A percentile compares a stretch with the other conserved stretches of the same genome.
Evolutionary conservation across 345 rosid species (phyloP).

Genomic region (Salix exigua): DNA sequence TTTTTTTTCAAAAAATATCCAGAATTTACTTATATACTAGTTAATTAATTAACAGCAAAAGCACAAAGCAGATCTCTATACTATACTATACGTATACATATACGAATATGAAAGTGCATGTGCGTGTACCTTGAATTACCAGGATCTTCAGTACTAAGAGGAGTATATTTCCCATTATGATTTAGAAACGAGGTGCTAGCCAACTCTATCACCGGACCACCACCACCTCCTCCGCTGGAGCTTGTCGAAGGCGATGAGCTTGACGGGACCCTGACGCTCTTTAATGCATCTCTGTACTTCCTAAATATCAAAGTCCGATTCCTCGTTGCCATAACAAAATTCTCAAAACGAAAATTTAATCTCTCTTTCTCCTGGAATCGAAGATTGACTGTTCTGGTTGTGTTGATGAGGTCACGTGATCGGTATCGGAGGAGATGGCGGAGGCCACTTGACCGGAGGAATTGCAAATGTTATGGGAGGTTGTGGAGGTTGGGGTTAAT

Average conservation of each 20-base stretch:
- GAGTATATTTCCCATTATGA: slow-evolving; percentile 63
- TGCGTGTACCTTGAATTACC: slow-evolving; percentile 61
- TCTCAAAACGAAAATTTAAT: background rate
- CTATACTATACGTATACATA: background rate
- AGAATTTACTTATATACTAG: background rate
- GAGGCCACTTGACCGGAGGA: background rate
- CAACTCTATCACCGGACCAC: slow-evolving; percentile 90
- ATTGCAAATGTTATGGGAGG: background rate
- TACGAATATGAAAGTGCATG: background rate
- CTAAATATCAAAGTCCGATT: slow-evolving; percentile 64
- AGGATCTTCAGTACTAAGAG: slow-evolving; percentile 87
- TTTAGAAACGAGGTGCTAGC: slow-evolving; percentile 74
- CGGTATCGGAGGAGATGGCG: background rate
- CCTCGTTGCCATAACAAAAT: slow-evolving; percentile 69
- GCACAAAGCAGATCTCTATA: background rate
- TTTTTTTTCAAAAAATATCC: too few species aligned
- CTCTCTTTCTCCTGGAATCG: background rate
- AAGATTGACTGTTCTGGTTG: background rate
- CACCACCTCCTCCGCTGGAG: slow-evolving; percentile 40
- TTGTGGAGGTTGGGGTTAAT: background rate
- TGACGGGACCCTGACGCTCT: slow-evolving; percentile 72
- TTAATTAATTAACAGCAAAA: background rate
- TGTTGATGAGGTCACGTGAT: background rate
- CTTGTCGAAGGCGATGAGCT: slow-evolving; percentile 31
- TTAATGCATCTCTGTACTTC: slow-evolving; percentile 82